Percentiles rank a stretch among this genome's conserved stretches.
Conservation (phyloP, 495 filamentous ascomycete genomes). For the Tricharina praecox region DNA sequence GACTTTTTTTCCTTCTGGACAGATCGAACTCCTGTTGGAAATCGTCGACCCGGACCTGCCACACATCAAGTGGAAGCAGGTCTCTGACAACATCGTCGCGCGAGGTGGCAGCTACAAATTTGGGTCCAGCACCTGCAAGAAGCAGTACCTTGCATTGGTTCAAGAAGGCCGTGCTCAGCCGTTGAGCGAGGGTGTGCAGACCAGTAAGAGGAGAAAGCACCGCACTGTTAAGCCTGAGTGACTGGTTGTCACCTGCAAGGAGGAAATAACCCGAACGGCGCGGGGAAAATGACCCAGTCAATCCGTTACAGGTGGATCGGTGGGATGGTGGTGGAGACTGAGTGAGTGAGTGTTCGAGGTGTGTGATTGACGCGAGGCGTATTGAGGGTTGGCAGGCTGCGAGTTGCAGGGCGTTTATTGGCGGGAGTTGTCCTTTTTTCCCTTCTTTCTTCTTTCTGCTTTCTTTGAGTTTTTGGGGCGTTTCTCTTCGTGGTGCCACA, state of each 20-base stretch:
- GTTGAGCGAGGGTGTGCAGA: conserved; percentile 4
- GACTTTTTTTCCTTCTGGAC: too few species aligned
- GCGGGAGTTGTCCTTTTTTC: not conserved
- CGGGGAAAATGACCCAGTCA: not conserved
- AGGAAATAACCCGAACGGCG: conserved; percentile 4
- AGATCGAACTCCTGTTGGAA: conserved; percentile 18
- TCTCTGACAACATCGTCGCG: conserved; percentile 51
- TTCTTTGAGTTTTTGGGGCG: too few species aligned
- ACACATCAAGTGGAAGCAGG: conserved; percentile 68
- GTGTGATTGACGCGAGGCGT: too few species aligned
- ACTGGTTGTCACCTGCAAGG: not conserved
- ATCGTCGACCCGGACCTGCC: conserved; percentile 12
- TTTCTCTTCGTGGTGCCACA: conserved; percentile 4
- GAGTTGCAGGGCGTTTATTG: conserved; percentile 3
- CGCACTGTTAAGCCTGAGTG: not conserved
- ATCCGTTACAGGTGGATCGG: not conserved
- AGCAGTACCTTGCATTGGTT: conserved; percentile 50
- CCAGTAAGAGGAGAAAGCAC: conserved; percentile 9
- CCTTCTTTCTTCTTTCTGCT: not conserved
- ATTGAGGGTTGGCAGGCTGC: too few species aligned
- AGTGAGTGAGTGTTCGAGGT: too few species aligned
- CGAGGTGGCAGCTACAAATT: conserved; percentile 71
- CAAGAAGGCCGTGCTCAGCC: conserved; percentile 13
- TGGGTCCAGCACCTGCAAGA: conserved; percentile 74
- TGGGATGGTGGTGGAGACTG: not conserved